Conservation (phyloP, 2,329 filamentous ascomycete genomes). For the Sclerotinia trifoliorum region DNA sequence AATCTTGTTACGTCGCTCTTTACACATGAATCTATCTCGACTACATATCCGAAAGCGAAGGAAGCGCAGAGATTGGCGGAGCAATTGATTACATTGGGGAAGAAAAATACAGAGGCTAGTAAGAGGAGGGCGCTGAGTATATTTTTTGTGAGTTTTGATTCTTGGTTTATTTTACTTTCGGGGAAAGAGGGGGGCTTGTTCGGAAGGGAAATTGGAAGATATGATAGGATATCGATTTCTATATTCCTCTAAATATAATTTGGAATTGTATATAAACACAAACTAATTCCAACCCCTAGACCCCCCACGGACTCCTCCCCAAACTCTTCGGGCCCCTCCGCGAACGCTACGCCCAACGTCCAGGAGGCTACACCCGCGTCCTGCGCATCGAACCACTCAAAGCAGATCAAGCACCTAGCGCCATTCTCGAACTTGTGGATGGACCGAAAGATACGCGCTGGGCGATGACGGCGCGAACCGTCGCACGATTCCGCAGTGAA, state of each 20-base stretch:
- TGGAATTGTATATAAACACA: not conserved
- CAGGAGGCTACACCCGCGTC: constrained; percentile 93
- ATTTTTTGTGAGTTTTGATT: constrained; percentile 68
- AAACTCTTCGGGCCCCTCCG: constrained; percentile 86
- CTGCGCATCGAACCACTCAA: constrained; percentile 88
- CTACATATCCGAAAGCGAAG: constrained; percentile 95
- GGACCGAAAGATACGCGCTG: constrained; percentile 92
- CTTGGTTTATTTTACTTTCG: too few species aligned
- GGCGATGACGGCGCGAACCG: constrained; percentile 83
- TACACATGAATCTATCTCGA: constrained; percentile 88
- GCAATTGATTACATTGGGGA: constrained; percentile 89
- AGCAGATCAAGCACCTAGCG: constrained; percentile 80
- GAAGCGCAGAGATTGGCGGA: constrained; percentile 92
- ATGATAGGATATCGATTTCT: not conserved
- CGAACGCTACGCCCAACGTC: constrained; percentile 73
- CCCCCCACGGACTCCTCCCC: constrained; percentile 66
- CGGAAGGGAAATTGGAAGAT: not conserved
- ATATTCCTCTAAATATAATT: not conserved
- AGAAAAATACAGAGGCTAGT: constrained; percentile 85
- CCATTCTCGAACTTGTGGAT: constrained; percentile 93
- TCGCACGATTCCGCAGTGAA: constrained; percentile 62
- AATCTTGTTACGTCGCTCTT: constrained; percentile 96
- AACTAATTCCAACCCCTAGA: constrained; percentile 47
- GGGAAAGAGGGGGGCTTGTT: too few species aligned
- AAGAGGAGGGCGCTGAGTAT: constrained; percentile 72